Percentiles rank a stretch among this genome's conserved stretches.
Conservation (phyloP, 768 basidiomycete species). For the Boletus patriciae region DNA sequence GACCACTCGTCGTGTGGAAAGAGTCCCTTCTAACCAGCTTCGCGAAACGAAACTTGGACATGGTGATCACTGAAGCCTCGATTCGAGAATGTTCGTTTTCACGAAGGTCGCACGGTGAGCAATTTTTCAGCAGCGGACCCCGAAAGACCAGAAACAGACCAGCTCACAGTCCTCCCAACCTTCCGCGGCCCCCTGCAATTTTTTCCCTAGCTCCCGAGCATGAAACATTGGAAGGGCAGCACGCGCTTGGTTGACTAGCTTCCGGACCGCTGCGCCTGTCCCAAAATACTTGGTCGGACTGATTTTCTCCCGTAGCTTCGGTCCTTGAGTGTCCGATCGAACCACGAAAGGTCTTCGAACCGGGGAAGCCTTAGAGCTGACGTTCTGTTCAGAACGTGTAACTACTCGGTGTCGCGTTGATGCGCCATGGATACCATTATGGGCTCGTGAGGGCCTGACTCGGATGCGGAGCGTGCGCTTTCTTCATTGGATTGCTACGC, state of each 20-base stretch:
- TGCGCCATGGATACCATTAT: conserved; percentile 65
- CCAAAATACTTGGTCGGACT: conserved; percentile 49
- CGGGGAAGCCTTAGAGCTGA: not conserved
- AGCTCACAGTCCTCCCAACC: conserved; percentile 28
- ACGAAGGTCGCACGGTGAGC: no score
- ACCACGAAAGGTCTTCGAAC: not conserved
- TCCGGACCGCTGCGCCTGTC: conserved; percentile 35
- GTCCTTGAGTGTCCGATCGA: conserved; percentile 43
- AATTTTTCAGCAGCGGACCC: no score
- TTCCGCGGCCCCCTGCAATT: conserved; percentile 48
- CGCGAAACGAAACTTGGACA: no score
- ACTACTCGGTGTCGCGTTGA: conserved; percentile 60
- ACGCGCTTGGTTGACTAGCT: conserved; percentile 52
- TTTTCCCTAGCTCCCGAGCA: conserved; percentile 44
- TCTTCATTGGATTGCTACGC: not conserved
- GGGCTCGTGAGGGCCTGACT: conserved; percentile 55
- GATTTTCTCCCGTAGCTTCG: conserved; percentile 75
- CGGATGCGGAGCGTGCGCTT: conserved; percentile 49
- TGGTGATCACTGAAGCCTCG: no score
- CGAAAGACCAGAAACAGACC: not conserved
- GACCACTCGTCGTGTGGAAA: not conserved
- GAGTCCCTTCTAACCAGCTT: no score
- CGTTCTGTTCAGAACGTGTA: conserved; percentile 38
- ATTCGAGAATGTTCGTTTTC: no score
- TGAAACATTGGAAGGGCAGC: conserved; percentile 53